Base-by-base conservation (phyloP, 164 flowering plant genomes). In the Nymphaea thermarum region DNA sequence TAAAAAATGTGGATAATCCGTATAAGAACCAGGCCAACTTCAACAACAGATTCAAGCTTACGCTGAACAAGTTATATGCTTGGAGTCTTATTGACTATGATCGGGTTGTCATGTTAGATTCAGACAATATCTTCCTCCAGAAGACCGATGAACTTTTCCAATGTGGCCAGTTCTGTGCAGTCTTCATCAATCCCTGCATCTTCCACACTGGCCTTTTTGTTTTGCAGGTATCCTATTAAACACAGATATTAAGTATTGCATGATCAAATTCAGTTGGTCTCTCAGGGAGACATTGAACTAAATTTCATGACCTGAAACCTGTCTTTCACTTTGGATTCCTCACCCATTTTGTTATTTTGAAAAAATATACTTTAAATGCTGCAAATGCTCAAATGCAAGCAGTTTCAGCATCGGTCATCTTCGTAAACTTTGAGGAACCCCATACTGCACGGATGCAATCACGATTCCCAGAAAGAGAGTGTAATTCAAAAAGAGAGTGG, bases 201-300 rank as follows among this genome's bases (percentile, higher is more conserved):
- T 95, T 95, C 80, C 99, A 95, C 66, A 95, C 98, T 2, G 99
- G 99, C 62, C 94, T 95, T 69, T 95, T 95, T 57, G 99, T 92
- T 14, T 73, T 95, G 76, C 85, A 93, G 98, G 98, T 93, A 17
- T 62, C 14, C 14, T 51, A 51, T 51, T 51, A 5, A 76, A 53
- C 25, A 36, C n/a, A 36, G 16, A n/a, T 5, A 43, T 64, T 55
- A 8, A 8, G 10, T 55, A 55, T 8, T 8, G 60, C 16, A 55
- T 8, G 16, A 55, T 55, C 60, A 55, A 55, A 8, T 1, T 15
- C 16, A 8, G 12, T 8, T 55, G 16, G 2, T 8, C 16, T 55
- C 16, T 55, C 10, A 8, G 55, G 15, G 55, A 3, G 43, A 43
- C 42, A 11, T 1, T 55, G 60, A 55, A 15, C 10, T 8, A 15